Evolutionary conservation across 495 filamentous ascomycete genomes (phyloP).

Genomic region (Aspergillus panamensis): DNA sequence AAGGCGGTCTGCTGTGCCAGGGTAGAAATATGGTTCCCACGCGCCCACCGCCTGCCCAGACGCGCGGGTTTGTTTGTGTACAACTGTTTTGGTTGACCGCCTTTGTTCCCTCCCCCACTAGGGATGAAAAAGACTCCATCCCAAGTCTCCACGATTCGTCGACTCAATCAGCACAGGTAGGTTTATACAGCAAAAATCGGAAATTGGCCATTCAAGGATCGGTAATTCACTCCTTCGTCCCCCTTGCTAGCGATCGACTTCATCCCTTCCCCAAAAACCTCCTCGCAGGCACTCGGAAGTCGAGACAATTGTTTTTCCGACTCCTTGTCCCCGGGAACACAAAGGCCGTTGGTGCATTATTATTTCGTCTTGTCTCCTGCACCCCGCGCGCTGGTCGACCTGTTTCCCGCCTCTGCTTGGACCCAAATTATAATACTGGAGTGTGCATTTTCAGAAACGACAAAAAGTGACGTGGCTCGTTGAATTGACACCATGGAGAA

Average conservation of each 20-base stretch:
- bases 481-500: constrained; percentile 74
- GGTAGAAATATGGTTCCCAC: constrained; percentile 2
- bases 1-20: background rate
- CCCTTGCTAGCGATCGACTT: constrained; percentile 1
- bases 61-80: constrained; percentile 43
- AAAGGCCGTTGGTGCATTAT: constrained; percentile 15
- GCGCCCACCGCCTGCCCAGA: constrained; percentile 35
- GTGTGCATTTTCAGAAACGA: constrained; percentile 9
- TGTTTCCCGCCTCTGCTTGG: background rate
- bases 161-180: constrained; percentile 18
- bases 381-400: constrained; percentile 20
- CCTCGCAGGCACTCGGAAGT: constrained; percentile 16
- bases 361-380: constrained; percentile 15
- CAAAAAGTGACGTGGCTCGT: constrained; percentile 3
- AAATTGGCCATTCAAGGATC: constrained; percentile 8
- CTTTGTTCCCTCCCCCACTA: constrained; percentile 25
- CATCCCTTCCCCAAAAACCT: background rate
- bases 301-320: constrained; percentile 16
- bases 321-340: constrained; percentile 23
- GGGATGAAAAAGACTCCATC: constrained; percentile 19
- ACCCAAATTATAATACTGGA: background rate
- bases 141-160: constrained; percentile 9
- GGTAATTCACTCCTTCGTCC: constrained; percentile 12
- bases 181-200: constrained; percentile 7
- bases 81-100: constrained; percentile 32